Percentiles rank a stretch among this genome's conserved stretches.
Evolutionary conservation across 2,329 filamentous ascomycete species (phyloP).

Genomic region (Diaporthe ilicicola): DNA sequence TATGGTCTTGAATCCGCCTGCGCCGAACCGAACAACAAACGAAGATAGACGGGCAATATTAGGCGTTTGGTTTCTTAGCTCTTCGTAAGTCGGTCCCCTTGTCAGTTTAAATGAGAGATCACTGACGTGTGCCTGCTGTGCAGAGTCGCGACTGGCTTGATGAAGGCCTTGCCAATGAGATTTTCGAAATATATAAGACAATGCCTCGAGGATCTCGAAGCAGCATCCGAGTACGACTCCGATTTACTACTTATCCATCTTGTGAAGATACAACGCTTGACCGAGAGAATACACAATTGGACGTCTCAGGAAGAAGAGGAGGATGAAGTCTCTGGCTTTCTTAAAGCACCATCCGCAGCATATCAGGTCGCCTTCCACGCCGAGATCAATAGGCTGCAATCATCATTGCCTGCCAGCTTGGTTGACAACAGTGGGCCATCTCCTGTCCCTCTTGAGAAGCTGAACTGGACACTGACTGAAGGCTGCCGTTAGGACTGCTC

Average conservation of each 20-base stretch:
- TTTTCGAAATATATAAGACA: constrained; percentile 62
- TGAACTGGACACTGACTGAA: neutral
- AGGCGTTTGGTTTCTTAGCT: constrained; percentile 63
- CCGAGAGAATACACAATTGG: constrained; percentile 57
- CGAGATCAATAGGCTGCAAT: constrained; percentile 53
- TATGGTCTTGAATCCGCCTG: constrained; percentile 51
- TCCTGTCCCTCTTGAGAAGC: no score
- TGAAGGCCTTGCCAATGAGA: constrained; percentile 56
- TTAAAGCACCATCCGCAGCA: constrained; percentile 52
- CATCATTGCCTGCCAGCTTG: constrained; percentile 46
- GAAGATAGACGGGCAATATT: constrained; percentile 62
- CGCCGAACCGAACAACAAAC: constrained; percentile 51
- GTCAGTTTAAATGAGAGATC: neutral
- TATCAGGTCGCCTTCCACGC: constrained; percentile 56
- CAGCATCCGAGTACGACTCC: constrained; percentile 52
- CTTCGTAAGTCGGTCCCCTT: constrained; percentile 52
- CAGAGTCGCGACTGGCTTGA: constrained; percentile 53
- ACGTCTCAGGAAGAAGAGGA: constrained; percentile 46
- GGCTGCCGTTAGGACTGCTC: constrained; percentile 45
- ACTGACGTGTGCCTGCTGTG: constrained; percentile 28
- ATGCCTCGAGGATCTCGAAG: constrained; percentile 56
- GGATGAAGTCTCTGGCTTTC: constrained; percentile 45
- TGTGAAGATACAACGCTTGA: constrained; percentile 58
- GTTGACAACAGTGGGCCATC: constrained; percentile 47
- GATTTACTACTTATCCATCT: constrained; percentile 57